phyloP scores from a whole-genome alignment of 2,329 filamentous ascomycete genomes.

The Calonectria crousiana region DNA sequence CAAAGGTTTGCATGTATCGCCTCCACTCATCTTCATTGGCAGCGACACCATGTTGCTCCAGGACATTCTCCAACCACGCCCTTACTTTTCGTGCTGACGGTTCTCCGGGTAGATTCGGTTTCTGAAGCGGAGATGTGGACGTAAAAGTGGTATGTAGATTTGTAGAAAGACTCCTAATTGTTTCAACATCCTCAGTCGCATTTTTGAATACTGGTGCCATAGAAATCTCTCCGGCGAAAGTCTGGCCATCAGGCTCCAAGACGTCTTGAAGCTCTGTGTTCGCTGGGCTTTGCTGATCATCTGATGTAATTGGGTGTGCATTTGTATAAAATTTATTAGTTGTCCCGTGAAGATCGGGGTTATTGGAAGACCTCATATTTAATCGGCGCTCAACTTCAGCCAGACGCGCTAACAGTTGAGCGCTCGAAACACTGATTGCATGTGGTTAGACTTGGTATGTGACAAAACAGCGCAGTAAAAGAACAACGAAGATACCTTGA shows the following conservation, averaged over 20 bases:
- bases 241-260: constrained; percentile 32
- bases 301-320: background rate
- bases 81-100: background rate
- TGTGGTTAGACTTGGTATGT: too few relatives aligned
- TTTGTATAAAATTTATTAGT: background rate
- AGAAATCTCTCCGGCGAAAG: constrained; percentile 33
- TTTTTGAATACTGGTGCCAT: constrained; percentile 31
- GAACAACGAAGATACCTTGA: background rate
- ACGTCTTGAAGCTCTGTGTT: constrained; percentile 23
- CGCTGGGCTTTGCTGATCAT: constrained; percentile 20
- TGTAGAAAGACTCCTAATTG: background rate
- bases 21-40: constrained; percentile 29
- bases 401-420: background rate
- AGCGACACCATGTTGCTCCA: constrained; percentile 24
- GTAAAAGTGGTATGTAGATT: background rate
- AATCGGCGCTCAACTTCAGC: constrained; percentile 7
- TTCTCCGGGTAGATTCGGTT: background rate
- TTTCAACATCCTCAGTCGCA: constrained; percentile 12
- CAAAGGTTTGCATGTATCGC: constrained; percentile 25
- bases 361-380: background rate
- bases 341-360: background rate
- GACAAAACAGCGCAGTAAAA: too few relatives aligned
- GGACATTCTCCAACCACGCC: constrained; percentile 27
- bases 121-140: background rate
- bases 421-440: background rate